Evolutionary conservation across 2,329 filamentous ascomycete genomes (phyloP).

Genomic region (Cladosporium austrohemisphaericum): DNA sequence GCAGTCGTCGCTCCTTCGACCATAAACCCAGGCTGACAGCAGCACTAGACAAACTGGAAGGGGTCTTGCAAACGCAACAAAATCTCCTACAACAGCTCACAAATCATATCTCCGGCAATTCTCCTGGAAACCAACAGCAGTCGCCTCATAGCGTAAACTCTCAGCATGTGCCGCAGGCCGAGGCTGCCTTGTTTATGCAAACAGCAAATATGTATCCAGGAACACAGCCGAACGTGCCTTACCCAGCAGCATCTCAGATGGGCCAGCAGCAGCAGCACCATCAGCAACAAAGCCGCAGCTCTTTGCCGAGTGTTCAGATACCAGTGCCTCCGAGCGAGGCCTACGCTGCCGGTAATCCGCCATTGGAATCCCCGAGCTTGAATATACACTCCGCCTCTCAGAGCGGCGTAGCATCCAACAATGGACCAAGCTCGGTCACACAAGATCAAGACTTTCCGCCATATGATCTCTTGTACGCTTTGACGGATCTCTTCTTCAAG

Average conservation of each 20-base stretch:
- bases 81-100: constrained; percentile 44
- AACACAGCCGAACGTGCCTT: constrained; percentile 23
- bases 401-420: constrained; percentile 19
- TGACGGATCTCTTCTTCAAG: constrained; percentile 61
- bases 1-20: background rate
- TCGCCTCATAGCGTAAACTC: constrained; percentile 26
- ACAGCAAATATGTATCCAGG: constrained; percentile 38
- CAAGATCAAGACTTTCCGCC: constrained; percentile 52
- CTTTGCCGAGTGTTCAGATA: constrained; percentile 21
- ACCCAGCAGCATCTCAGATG: constrained; percentile 19
- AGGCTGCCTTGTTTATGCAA: constrained; percentile 46
- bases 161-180: constrained; percentile 42
- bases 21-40: constrained; percentile 7
- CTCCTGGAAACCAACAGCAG: constrained; percentile 2
- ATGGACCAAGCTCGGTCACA: constrained; percentile 23
- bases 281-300: constrained; percentile 23
- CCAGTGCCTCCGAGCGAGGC: constrained; percentile 20
- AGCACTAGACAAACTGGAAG: constrained; percentile 43
- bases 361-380: constrained; percentile 57
- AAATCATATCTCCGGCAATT: constrained; percentile 19
- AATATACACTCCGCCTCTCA: constrained; percentile 42
- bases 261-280: constrained; percentile 18
- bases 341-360: constrained; percentile 35
- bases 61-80: constrained; percentile 43
- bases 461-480: constrained; percentile 57